These are phyloP conservation scores for Oryza longistaminata DNA, from an alignment of 176 grass and related monocot genomes.

Conservation along the genomic window DNA sequence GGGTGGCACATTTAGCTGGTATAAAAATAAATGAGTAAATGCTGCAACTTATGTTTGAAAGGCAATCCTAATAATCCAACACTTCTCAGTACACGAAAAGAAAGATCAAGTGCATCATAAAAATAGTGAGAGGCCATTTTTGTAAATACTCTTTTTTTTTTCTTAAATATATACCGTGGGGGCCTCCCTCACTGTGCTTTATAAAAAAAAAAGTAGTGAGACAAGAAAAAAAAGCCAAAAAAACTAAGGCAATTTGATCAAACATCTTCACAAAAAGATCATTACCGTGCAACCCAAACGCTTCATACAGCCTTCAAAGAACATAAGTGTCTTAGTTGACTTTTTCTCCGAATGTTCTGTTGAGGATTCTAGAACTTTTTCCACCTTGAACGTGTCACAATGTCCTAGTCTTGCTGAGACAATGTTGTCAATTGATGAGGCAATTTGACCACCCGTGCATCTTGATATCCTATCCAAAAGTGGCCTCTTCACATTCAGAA, in stretches of 20 bases:
- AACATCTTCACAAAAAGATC: neutral
- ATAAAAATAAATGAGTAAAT: neutral
- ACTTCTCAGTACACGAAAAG: too few species aligned
- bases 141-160: too few species aligned
- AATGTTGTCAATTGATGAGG: constrained; percentile 72
- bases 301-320: constrained; percentile 85
- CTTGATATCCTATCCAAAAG: constrained; percentile 84
- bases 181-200: too few species aligned
- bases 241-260: neutral
- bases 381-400: constrained; percentile 76
- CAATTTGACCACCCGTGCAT: constrained; percentile 89
- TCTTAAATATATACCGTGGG: too few species aligned
- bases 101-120: neutral
- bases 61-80: too few species aligned
- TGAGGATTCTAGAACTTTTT: constrained; percentile 64
- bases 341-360: constrained; percentile 46
- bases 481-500: constrained; percentile 84
- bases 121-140: neutral
- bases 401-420: constrained; percentile 59
- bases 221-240: neutral
- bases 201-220: neutral
- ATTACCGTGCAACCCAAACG: constrained; percentile 96
- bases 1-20: constrained; percentile 15
- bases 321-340: constrained; percentile 79
- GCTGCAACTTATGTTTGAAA: too few species aligned